Base-by-base conservation (phyloP, 257 asterid species). In the Henckelia pumila region DNA sequence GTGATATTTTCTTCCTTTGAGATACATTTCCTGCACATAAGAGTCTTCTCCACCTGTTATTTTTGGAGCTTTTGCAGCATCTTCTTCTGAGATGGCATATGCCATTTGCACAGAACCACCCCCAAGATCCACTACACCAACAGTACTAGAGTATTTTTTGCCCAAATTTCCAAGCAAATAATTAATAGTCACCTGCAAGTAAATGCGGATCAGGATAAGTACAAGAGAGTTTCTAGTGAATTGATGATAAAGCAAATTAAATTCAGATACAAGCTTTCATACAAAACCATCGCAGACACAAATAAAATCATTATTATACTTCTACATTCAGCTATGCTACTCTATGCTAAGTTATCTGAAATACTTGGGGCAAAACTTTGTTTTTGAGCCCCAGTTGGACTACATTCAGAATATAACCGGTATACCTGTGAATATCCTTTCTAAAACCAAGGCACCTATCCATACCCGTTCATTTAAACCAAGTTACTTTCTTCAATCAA, bases 31-130 rank as follows among this genome's bases (percentile, higher is more conserved):
- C 76, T 86, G 95, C 78, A 90, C 90, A 68, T 88, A 89, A 17
- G 84, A 76, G 70, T 85, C 86, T 75, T 79, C 83, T 66, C 88
- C 91, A 64, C 44, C 70, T 0, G 78, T 68, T 59, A 72, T 26
- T 69, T 68, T 67, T 35, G 96, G 88, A 52, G 86, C 96, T 63
- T 83, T 82, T 66, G 83, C 90, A 77, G 89, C 89, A 69, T 76
- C 88, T 64, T 82, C 76, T 3, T 80, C 82, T 71, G 95, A 81
- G 58, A 90, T 72, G 25, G 96, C 95, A 77, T 88, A 90, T 7
- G 96, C 88, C 95, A 90, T 83, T 69, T 90, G 95, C 57, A 91
- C 89, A 59, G 97, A 88, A 64, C 92, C 97, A 74, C 96, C 97
- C 37, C 97, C 97, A 68, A 91, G 90, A 76, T 88, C 96, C 77